Evolutionary conservation across 2,329 filamentous ascomycete species (phyloP).

Genomic region (Clonostachys solani): DNA sequence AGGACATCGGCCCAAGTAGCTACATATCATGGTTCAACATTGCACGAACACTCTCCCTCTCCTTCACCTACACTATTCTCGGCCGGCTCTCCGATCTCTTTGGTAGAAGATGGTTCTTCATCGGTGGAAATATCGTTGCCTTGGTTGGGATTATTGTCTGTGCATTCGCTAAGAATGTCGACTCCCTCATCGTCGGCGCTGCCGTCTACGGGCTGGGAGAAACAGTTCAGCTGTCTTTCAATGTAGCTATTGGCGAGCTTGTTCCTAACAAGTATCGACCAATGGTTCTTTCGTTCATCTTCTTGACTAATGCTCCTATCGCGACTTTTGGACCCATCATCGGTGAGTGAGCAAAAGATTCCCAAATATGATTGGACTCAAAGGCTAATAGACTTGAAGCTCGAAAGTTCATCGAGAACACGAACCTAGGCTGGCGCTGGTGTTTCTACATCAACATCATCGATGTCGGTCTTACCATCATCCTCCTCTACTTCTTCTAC

Average conservation of each 20-base stretch:
- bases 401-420: slow-evolving; percentile 24
- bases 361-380: too few species aligned
- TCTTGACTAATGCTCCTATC: slow-evolving; percentile 24
- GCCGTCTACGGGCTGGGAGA: slow-evolving; percentile 27
- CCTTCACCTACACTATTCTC: slow-evolving; percentile 28
- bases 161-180: slow-evolving; percentile 23
- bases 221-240: slow-evolving; percentile 28
- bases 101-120: slow-evolving; percentile 32
- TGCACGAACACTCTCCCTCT: slow-evolving; percentile 24
- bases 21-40: slow-evolving; percentile 29
- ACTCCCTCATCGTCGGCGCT: slow-evolving; percentile 26
- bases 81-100: slow-evolving; percentile 32
- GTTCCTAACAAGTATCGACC: slow-evolving; percentile 36
- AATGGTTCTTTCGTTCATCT: slow-evolving; percentile 23
- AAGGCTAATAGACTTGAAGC: slow-evolving; percentile 9
- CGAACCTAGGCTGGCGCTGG: slow-evolving; percentile 30
- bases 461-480: slow-evolving; percentile 21
- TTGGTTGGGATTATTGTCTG: slow-evolving; percentile 28
- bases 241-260: slow-evolving; percentile 30
- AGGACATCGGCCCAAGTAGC: slow-evolving; percentile 27
- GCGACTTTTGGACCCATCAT: slow-evolving; percentile 27
- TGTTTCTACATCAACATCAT: slow-evolving; percentile 36
- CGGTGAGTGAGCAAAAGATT: slow-evolving; percentile 9
- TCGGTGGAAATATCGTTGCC: slow-evolving; percentile 27
- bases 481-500: slow-evolving; percentile 30